Evolutionary conservation across 1,284 basidiomycete genomes (phyloP), one percentile per base, ranked within the genome.

Genomic region (Pseudozyma hubeiensis): DNA sequence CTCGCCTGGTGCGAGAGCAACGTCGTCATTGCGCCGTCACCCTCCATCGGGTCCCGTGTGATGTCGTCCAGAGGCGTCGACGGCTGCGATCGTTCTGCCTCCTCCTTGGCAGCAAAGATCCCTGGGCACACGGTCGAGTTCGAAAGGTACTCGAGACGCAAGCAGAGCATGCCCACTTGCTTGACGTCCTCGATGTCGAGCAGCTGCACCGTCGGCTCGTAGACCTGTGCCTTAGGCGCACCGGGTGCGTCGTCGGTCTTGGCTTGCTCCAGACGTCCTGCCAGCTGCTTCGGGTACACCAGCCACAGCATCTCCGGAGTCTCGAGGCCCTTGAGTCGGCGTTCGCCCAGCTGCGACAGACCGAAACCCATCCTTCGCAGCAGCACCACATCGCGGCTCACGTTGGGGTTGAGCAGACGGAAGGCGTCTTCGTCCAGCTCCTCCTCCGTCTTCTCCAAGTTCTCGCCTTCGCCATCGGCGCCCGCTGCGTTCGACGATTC

Each of bases 311-410:
- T 88, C 85, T 98, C 96, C 29, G 82, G 80, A 47, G 76, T 81
- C 53, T 97, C 94, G 39, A 98, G 87, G 14, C 96, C 96, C 85
- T 98, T 98, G 75, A 99, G 89, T 83, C 93, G 93, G 71, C 91
- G 89, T 85, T 97, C 94, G 24, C 97, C 97, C 30, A 97, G 89
- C 39, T 89, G 88, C 37, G 91, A 88, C 59, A 95, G 88, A 34
- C 89, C 87, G 49, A 94, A 88, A 3, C 91, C 91, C 78, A 97
- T 88, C 35, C 90, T 87, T 31, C 89, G 89, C 64, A 96, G 89
- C 4, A 89, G 90, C 24, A 92, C 90, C 59, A 93, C 86, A 57
- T 85, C 83, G 31, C 87, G 80, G 56, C 86, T 85, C 31, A 84
- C 81, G 30, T 76, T 79, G 1, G 77, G 78, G 40, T 81, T 80